Base-by-base conservation (phyloP, 768 basidiomycete species). In the Suillus ampliporus region DNA sequence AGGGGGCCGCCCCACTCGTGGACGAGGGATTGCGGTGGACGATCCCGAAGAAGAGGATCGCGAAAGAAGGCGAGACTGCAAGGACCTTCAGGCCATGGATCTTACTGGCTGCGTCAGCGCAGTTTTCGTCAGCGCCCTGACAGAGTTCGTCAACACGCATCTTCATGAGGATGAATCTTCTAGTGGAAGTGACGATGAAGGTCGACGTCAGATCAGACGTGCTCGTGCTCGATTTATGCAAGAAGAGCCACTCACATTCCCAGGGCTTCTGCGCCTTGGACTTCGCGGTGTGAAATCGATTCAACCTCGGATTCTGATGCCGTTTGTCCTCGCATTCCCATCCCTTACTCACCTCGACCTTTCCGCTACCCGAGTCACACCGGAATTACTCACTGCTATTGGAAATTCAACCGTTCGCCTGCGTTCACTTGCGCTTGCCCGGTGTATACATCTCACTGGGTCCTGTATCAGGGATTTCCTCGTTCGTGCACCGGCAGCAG, bases 41-140 rank as follows among this genome's bases (percentile, higher is more conserved):
- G 89, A 91, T 61, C 76, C 77, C 2, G 92, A 95, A 59, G 91
- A 90, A 60, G 89, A 93, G 63, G 91, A 92, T 58, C 84, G 86
- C 61, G 89, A 93, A 61, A 82, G 92, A 57, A 84, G 89, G 67
- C 74, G 85, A 44, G 89, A 90, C 57, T 92, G 86, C 79, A 88
- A 81, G 67, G 89, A 92, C 59, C 79, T 99, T 4, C 89, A 94
- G 73, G 95, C 96, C 4, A 81, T 97, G 57, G 97, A 99, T 73
- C 78, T 99, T 58, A 98, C 96, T 7, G 97, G 96, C 68, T 98
- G 97, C 71, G 91, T 98, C 76, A 95, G 92, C 71, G 86, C 86
- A 23, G 91, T 95, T 1, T 98, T 97, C 72, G 91, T 92, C 61
- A 86, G 89, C 65, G 93, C 92, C 1, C 84, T 99, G 65, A 84